phyloP scores from a whole-genome alignment of 345 rosid genomes.

The Tarenaya hassleriana region DNA sequence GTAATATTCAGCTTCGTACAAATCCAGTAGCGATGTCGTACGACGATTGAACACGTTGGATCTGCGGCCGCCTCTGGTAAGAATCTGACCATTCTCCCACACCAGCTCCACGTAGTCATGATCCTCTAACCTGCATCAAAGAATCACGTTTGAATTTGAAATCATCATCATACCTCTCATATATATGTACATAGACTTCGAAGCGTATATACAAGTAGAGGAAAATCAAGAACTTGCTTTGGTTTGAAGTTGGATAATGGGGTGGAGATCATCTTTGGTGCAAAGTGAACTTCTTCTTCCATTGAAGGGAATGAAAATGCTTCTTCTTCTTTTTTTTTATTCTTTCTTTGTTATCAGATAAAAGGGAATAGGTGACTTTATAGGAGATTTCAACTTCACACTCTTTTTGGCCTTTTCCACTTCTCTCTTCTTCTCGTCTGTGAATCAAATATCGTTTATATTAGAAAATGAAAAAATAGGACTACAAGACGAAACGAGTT shows the following conservation, averaged over 20 bases:
- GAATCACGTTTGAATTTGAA: neutral
- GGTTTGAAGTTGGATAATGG: constrained; percentile 25
- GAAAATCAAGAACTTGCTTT: constrained; percentile 18
- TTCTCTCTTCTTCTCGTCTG: too few relatives aligned
- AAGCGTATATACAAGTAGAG: neutral
- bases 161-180: neutral
- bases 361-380: too few relatives aligned
- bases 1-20: constrained; percentile 24
- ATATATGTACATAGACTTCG: neutral
- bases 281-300: constrained; percentile 5
- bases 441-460: too few relatives aligned
- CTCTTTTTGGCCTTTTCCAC: neutral
- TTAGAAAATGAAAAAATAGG: neutral
- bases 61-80: constrained; percentile 21
- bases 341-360: neutral
- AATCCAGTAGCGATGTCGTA: constrained; percentile 20
- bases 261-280: constrained; percentile 19
- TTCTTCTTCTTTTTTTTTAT: neutral
- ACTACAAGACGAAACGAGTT: neutral
- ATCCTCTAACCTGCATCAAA: constrained; percentile 36
- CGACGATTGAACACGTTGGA: constrained; percentile 13
- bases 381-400: constrained; percentile 10
- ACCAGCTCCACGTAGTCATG: constrained; percentile 41
- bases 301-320: constrained; percentile 6
- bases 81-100: constrained; percentile 29